phyloP scores from a whole-genome alignment of 257 asterid species.

The Penstemon barbatus region DNA sequence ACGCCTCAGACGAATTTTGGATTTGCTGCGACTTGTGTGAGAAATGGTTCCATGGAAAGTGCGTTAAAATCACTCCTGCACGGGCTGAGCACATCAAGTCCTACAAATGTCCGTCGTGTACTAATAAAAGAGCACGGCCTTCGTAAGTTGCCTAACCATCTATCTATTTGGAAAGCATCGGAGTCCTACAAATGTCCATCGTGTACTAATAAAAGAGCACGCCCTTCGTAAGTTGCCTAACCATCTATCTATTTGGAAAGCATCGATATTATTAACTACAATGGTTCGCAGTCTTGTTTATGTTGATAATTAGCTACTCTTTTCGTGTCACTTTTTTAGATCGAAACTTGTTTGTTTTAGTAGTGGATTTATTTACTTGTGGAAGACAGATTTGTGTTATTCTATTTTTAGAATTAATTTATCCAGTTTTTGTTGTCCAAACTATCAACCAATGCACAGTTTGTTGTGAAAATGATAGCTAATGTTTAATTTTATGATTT shows the following conservation, averaged over 20 bases:
- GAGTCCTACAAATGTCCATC: conserved; percentile 87
- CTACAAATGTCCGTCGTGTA: conserved; percentile 80
- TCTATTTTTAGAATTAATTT: conserved; percentile 29
- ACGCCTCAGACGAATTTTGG: conserved; percentile 75
- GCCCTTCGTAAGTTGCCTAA: conserved; percentile 40
- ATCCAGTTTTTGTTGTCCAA: conserved; percentile 19
- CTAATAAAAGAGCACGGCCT: conserved; percentile 65
- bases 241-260: too few relatives aligned
- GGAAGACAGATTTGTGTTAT: conserved; percentile 27
- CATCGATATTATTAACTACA: background rate
- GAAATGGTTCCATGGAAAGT: conserved; percentile 87
- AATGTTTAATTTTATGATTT: too few relatives aligned
- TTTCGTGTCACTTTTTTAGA: conserved; percentile 26
- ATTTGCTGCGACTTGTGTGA: conserved; percentile 81
- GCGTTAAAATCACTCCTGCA: conserved; percentile 86
- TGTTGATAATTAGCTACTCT: conserved; percentile 36
- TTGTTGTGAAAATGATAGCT: too few relatives aligned
- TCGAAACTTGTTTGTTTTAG: conserved; percentile 28
- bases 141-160: too few relatives aligned
- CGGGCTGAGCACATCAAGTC: conserved; percentile 88
- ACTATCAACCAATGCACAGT: too few relatives aligned
- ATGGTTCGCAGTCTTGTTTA: conserved; percentile 25
- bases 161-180: too few relatives aligned
- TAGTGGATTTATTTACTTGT: conserved; percentile 22
- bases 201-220: conserved; percentile 62